Evolutionary conservation across 805 yeast species (phyloP), one percentile per base, ranked within the genome.

Genomic region (Candida ortonii): DNA sequence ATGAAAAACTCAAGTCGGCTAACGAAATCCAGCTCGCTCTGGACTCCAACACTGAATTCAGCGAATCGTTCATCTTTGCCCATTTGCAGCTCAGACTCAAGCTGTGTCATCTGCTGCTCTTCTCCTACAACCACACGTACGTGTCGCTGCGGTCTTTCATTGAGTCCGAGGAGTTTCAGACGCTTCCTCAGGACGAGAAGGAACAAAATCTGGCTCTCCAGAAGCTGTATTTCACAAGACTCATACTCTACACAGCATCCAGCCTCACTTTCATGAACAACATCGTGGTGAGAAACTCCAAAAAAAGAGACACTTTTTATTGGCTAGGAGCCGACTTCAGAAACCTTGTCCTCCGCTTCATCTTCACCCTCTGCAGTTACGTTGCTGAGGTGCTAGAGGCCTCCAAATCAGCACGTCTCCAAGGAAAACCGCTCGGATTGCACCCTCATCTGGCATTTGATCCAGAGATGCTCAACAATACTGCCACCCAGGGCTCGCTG

Each of bases 281-380:
- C 24, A 32, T 53, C 13, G 24, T 46, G 19, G 27, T 33, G 18
- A 28, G 37, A 16, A 35, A 35, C 31, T 31, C 34, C 23, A 14
- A 29, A 21, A 34, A 36, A 21, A 15, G 30, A 17, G 22, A 36
- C 20, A 28, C 34, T 15, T 34, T 37, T 28, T 30, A 26, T 36
- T 46, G 49, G 45, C 28, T 52, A 8, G 39, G 55, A 3, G 36
- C 51, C 3, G 59, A 53, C 34, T 28, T 56, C 14, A 33, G 55
- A 11, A 44, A 43, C 28, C 34, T 52, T 10, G 43, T 56, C 34
- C 36, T 33, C 22, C 42, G 50, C 14, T 38, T 44, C 6, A 33
- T 43, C 7, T 33, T 30, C 19, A 35, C 44, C 8, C 23, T 52
- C 6, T 35, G 44, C 14, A 39, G 42, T 9, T 43, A 35, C 19